Conservation (phyloP, 176 grass and related monocot genomes). For the Avena atlantica region DNA sequence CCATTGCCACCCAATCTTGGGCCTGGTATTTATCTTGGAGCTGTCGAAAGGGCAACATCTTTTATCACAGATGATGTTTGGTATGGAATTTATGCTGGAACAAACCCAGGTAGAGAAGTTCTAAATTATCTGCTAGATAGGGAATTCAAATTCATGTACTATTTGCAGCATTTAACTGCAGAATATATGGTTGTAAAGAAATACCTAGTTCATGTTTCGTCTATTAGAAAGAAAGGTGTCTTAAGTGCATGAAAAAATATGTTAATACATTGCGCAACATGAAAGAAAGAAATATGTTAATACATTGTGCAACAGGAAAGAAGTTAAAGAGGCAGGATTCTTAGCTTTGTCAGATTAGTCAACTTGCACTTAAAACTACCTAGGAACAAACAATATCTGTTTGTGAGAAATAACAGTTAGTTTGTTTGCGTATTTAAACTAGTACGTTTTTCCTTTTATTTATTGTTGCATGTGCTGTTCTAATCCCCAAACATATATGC, state of each 20-base stretch:
- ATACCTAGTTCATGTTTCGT: not conserved
- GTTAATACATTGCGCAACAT: not conserved
- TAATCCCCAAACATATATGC: conserved; percentile 67
- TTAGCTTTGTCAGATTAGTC: not conserved
- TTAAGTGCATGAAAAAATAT: not conserved
- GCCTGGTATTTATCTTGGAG: conserved; percentile 98
- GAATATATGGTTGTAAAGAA: not conserved
- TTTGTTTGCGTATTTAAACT: not conserved
- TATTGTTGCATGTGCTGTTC: conserved; percentile 36
- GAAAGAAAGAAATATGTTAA: not conserved
- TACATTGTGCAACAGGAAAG: not conserved
- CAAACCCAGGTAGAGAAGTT: conserved; percentile 89
- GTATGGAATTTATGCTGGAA: conserved; percentile 98
- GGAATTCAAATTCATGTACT: conserved; percentile 16
- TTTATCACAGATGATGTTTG: conserved; percentile 99
- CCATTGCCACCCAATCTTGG: conserved; percentile 95
- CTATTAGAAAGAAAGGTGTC: not conserved
- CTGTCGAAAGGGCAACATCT: conserved; percentile 95
- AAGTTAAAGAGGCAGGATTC: conserved; percentile 18
- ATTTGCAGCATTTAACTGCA: conserved; percentile 8
- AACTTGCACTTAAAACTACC: conserved; percentile 9
- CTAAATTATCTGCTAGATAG: conserved; percentile 40
- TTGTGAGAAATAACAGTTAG: conserved; percentile 6
- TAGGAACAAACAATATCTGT: not conserved
- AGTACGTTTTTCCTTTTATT: not conserved